Base-by-base conservation (phyloP, 1,139 yeast species). In the Candida sp. region DNA sequence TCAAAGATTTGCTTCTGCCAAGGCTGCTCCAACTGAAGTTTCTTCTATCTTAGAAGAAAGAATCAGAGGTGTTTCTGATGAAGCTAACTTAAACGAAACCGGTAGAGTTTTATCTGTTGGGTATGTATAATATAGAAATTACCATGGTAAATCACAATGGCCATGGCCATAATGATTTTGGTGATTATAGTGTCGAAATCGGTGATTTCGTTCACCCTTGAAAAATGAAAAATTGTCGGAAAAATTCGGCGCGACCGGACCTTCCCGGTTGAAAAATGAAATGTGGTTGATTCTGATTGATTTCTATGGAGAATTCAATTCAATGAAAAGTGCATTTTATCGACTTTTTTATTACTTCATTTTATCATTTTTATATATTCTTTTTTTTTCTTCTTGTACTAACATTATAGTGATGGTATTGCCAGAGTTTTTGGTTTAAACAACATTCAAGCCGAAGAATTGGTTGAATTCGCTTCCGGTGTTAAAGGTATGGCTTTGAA, bases 401-500 rank as follows among this genome's bases (percentile, higher is more conserved):
- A 61, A 62, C 67, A 47, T 35, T 53, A 39, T 64, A 84, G 98
- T 85, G 99, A 95, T 77, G 99, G 99, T 91, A 93, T 93, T 71
- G 99, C 99, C 73, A 96, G 99, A 84, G 97, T 93, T 66, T 93
- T 88, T 79, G 99, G 99, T 77, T 82, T 95, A 67, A 93, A 91
- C 95, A 95, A 95, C 84, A 86, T 91, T 75, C 98, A 93, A 83
- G 99, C 99, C 68, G 99, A 93, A 81, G 99, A 95, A 80, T 84
- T 95, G 75, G 98, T 95, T 65, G 99, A 95, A 79, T 95, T 95
- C 81, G 81, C 97, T 52, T 90, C 99, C 50, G 99, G 99, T 82
- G 98, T 93, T 66, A 90, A 91, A 80, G 99, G 99, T 87, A 95
- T 95, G 99, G 99, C 99, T 67, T 84, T 95, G 73, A 95, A 95